Evolutionary conservation across 768 basidiomycete genomes (phyloP).

Genomic region (Mycena vulgaris): DNA sequence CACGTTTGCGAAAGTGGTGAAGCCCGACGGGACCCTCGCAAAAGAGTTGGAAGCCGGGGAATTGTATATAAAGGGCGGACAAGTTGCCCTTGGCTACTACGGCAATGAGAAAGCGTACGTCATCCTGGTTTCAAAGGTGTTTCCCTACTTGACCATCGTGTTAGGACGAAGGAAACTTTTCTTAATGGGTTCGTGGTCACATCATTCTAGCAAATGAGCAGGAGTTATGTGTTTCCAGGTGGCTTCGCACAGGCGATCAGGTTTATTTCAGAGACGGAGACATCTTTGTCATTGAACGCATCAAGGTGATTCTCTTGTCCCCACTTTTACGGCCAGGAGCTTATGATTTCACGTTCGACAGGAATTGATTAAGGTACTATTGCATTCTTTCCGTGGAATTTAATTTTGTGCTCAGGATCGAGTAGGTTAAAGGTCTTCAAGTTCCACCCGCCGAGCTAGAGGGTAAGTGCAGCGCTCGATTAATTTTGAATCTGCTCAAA

Average conservation of each 20-base stretch:
- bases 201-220: neutral
- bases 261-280: constrained; percentile 64
- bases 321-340: neutral
- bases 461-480: constrained; percentile 25
- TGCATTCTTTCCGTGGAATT: neutral
- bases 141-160: constrained; percentile 43
- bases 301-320: constrained; percentile 52
- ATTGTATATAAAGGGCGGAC: constrained; percentile 45
- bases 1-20: constrained; percentile 34
- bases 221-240: constrained; percentile 36
- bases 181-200: constrained; percentile 16
- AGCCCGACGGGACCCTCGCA: constrained; percentile 36
- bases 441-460: constrained; percentile 50
- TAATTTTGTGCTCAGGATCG: neutral
- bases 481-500: neutral
- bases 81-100: constrained; percentile 38
- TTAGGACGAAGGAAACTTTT: constrained; percentile 21
- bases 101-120: constrained; percentile 38
- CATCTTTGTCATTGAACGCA: constrained; percentile 65
- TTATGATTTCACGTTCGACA: neutral
- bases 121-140: constrained; percentile 6
- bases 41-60: constrained; percentile 34
- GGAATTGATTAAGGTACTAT: constrained; percentile 30
- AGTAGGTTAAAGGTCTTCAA: constrained; percentile 46
- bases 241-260: constrained; percentile 64